Evolutionary conservation across 2,329 filamentous ascomycete genomes (phyloP), one percentile per base, ranked within the genome.

Genomic region (Arthroderma uncinatum): DNA sequence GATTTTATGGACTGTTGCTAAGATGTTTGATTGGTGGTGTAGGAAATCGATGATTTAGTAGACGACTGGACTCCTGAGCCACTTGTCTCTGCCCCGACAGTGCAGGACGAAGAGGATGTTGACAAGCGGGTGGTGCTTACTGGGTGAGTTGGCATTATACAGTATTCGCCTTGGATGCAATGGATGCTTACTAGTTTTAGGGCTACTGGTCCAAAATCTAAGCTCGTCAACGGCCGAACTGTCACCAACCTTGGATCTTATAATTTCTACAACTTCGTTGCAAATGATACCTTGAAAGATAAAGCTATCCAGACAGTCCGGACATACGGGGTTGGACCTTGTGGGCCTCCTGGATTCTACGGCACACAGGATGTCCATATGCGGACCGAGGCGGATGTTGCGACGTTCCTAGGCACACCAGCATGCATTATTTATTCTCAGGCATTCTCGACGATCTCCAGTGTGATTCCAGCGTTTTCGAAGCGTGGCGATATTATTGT

Each of bases 311-410:
- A 92, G 71, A 94, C 91, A 0, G 81, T 98, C 39, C 87, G 92
- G 59, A 95, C 88, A 19, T 98, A 98, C 66, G 93, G 93, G 57
- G 94, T 98, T 40, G 94, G 93, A 7, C 92, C 93, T 58, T 98
- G 93, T 70, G 93, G 93, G 19, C 93, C 93, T 16, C 93, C 93
- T 4, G 91, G 95, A 62, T 98, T 98, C 76, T 98, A 98, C 75
- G 93, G 91, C 62, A 98, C 90, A 33, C 92, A 97, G 71, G 93
- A 98, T 73, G 91, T 97, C 48, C 93, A 98, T 73, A 92, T 96
- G 82, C 93, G 94, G 77, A 90, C 89, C 14, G 93, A 98, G 74
- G 83, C 88, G 57, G 92, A 97, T 70, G 91, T 98, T 67, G 90
- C 93, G 23, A 82, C 87, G 8, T 95, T 92, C 69, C 74, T 98